Base-by-base conservation (phyloP, 306 rosid genomes). In the Cicer bijugum region DNA sequence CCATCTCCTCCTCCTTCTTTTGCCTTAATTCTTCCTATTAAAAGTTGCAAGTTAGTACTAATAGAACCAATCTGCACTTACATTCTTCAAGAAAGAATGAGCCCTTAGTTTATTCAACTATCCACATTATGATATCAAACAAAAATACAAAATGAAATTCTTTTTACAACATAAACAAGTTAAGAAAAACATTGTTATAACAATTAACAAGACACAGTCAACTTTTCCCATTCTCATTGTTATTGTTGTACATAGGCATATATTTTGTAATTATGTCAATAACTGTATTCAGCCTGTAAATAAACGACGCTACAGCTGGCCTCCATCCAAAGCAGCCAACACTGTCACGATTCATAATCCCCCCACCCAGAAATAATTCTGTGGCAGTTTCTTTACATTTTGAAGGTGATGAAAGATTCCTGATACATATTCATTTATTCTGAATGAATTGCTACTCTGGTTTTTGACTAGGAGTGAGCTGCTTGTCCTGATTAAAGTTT, bases 1-100 rank as follows among this genome's bases (percentile, higher is more conserved):
- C 97, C 91, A 90, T 88, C 82, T 88, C 88, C 86, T 95, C 99
- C 88, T 95, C 99, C 89, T 90, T 91, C 77, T 78, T 91, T 81
- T 91, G 99, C 72, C 96, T 86, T 78, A 95, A 62, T 60, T 91
- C 99, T 78, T 95, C 92, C 99, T 94, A 39, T 35, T 69, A 45
- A 59, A 64, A 81, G 48, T 58, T 40, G 9, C 4, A 43, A 77
- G 71, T 80, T 67, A 79, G 56, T 59, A 80, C 55, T 39, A 63
- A 53, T 43, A 70, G 48, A 69, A 79, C 5, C 6, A n/a, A 83
- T 69, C 57, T 42, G 72, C 40, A 44, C 17, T 28, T 66, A 28
- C 5, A 35, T 75, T 52, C 75, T 74, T 55, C 75, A 59, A 75
- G 46, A 58, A 55, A 44, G 43, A 71, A 69, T 35, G 40, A 9